A percentile compares a stretch with the other conserved stretches of the same genome.
Conservation (phyloP, 129 eudicot genomes). For the Escallonia herrerae region DNA sequence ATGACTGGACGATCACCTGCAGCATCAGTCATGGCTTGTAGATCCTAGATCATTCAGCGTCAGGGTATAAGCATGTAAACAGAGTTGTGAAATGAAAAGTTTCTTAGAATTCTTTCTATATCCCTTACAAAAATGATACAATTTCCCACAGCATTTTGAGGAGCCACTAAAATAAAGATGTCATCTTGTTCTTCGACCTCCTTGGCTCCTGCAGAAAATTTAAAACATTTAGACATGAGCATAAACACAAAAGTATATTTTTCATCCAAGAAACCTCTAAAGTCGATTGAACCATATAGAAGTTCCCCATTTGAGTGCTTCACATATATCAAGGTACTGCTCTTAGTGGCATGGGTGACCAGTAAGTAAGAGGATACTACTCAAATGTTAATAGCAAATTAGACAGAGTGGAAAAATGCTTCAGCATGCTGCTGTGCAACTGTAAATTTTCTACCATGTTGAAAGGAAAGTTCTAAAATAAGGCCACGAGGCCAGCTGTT, state of each 20-base stretch:
- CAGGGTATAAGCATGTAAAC: conserved; percentile 8
- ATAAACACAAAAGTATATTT: not conserved
- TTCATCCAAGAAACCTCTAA: not conserved
- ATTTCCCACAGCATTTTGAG: conserved; percentile 99
- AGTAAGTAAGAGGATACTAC: no score
- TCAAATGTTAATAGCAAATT: no score
- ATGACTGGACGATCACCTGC: conserved; percentile 96
- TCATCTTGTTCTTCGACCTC: conserved; percentile 94
- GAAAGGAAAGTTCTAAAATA: no score
- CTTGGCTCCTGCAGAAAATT: conserved; percentile 50
- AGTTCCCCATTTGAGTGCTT: no score
- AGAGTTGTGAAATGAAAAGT: not conserved
- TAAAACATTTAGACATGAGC: conserved; percentile 4
- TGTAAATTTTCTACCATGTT: no score
- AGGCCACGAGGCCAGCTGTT: no score
- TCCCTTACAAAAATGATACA: conserved; percentile 83
- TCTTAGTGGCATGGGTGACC: no score
- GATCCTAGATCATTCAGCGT: conserved; percentile 60
- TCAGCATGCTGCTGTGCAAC: no score
- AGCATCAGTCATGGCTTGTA: conserved; percentile 97
- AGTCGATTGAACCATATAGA: no score
- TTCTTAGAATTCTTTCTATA: not conserved
- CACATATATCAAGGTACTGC: no score
- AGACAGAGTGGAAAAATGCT: no score
- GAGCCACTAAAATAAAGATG: conserved; percentile 93